Evolutionary conservation across 176 grass and related monocot genomes (phyloP).

Genomic region (Oryza longistaminata): DNA sequence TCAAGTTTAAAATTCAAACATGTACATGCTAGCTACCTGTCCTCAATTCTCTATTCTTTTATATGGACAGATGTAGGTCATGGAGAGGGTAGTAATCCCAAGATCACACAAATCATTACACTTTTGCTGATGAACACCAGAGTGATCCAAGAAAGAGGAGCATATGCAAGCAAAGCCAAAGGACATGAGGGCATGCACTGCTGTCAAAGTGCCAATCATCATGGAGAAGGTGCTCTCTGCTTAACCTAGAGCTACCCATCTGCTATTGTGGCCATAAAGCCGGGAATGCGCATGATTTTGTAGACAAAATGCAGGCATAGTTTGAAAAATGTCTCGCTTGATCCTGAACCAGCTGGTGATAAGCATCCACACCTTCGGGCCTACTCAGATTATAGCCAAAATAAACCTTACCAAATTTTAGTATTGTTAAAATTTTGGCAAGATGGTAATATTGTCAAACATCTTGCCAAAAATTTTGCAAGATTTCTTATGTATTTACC

Average conservation of each 20-base stretch:
- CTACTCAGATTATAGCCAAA: too few species aligned
- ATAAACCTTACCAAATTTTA: too few species aligned
- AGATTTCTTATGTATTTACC: too few species aligned
- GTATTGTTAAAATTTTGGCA: too few species aligned
- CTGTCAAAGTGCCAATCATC: constrained; percentile 38
- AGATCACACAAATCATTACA: constrained; percentile 33
- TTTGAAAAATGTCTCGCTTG: constrained; percentile 20
- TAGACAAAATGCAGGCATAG: constrained; percentile 1
- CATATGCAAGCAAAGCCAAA: constrained; percentile 13
- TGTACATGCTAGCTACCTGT: neutral
- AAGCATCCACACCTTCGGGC: neutral
- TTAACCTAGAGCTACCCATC: constrained; percentile 12
- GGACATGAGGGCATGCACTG: constrained; percentile 17
- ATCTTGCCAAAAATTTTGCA: too few species aligned
- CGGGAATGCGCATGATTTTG: constrained; percentile 32
- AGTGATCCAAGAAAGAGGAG: constrained; percentile 37
- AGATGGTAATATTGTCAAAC: too few species aligned
- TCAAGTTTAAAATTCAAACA: neutral
- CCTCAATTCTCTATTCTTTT: neutral
- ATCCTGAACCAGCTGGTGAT: neutral
- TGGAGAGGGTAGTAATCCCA: constrained; percentile 1
- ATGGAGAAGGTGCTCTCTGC: constrained; percentile 30
- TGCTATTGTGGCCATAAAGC: constrained; percentile 28
- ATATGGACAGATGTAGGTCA: neutral
- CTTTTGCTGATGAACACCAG: neutral